Evolutionary conservation across 495 filamentous ascomycete genomes (phyloP).

Genomic region (Daldinia childiae): DNA sequence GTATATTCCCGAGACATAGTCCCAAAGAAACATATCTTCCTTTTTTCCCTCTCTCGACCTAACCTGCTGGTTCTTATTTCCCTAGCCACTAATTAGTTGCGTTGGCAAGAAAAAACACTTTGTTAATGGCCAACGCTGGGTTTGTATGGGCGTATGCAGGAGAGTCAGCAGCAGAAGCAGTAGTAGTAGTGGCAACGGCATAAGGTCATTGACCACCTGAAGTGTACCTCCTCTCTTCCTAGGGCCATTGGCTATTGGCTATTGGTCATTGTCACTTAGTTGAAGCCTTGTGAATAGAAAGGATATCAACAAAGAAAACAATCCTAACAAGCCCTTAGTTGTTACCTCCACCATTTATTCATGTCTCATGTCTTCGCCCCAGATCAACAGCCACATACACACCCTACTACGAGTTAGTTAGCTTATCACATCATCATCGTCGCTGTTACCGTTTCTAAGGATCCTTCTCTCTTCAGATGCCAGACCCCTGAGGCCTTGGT

Average conservation of each 20-base stretch:
- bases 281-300: conserved; percentile 40
- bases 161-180: conserved; percentile 12
- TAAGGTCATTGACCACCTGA: conserved; percentile 45
- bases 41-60: conserved; percentile 11
- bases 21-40: conserved; percentile 33
- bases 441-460: not conserved
- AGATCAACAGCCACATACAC: conserved; percentile 35
- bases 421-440: conserved; percentile 31
- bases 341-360: conserved; percentile 42
- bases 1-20: conserved; percentile 57
- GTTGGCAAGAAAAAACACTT: conserved; percentile 21
- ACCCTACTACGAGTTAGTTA: conserved; percentile 18
- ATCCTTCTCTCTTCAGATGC: conserved; percentile 10
- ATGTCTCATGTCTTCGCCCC: conserved; percentile 40
- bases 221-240: conserved; percentile 15
- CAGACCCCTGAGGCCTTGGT: conserved; percentile 23
- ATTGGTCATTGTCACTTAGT: conserved; percentile 53
- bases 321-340: conserved; percentile 48
- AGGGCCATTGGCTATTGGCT: conserved; percentile 46
- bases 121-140: conserved; percentile 34
- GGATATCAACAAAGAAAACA: conserved; percentile 52
- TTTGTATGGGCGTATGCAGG: conserved; percentile 27
- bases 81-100: conserved; percentile 11
- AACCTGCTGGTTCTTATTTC: conserved; percentile 9
- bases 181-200: conserved; percentile 22